Percentiles rank a stretch among this genome's conserved stretches.
Evolutionary conservation across 192 early-diverging fungal genomes (phyloP).

Genomic region (Phycomyces blakesleeanus): DNA sequence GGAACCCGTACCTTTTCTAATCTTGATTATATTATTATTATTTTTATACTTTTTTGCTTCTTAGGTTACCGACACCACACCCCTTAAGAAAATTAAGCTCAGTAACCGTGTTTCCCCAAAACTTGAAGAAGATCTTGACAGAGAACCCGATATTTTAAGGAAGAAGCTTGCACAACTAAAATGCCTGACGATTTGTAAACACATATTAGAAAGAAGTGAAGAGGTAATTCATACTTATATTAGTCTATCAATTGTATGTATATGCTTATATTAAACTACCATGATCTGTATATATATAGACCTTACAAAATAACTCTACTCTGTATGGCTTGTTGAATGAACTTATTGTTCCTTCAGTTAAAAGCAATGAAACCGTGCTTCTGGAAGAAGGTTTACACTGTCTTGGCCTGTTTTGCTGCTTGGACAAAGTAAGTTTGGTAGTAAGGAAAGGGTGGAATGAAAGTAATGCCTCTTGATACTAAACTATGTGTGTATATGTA

Average conservation of each 20-base stretch:
- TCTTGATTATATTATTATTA: background rate
- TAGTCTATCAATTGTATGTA: background rate
- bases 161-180: conserved; percentile 50
- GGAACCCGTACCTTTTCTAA: conserved; percentile 3
- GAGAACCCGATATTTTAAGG: background rate
- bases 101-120: background rate
- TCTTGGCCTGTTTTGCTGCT: conserved; percentile 70
- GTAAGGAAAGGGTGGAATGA: background rate
- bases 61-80: conserved; percentile 18
- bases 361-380: conserved; percentile 59
- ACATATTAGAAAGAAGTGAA: conserved; percentile 62
- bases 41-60: background rate
- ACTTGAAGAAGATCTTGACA: background rate
- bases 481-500: too few species aligned
- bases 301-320: conserved; percentile 65
- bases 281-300: conserved; percentile 21
- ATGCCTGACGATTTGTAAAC: conserved; percentile 66
- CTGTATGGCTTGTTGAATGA: conserved; percentile 74
- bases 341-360: conserved; percentile 67
- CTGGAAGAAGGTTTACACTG: conserved; percentile 81
- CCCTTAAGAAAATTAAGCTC: background rate
- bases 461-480: background rate
- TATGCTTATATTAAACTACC: conserved; percentile 1
- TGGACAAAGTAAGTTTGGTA: conserved; percentile 57
- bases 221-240: conserved; percentile 56